These are phyloP conservation scores for Colletotrichum tofieldiae DNA, from an alignment of 2,329 filamentous ascomycete species.

Conservation along the genomic window DNA sequence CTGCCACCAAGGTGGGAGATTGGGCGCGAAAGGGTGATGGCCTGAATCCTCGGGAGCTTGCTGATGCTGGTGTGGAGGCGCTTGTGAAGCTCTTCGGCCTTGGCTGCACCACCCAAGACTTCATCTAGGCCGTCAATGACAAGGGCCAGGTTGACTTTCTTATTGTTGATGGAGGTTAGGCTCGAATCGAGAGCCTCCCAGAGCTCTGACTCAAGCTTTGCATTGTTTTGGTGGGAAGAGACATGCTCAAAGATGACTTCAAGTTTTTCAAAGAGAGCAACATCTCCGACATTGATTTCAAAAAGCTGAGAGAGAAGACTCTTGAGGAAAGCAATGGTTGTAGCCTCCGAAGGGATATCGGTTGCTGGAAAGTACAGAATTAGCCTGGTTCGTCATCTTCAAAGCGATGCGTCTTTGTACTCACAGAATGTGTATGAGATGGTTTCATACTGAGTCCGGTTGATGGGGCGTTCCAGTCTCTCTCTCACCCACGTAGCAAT, in stretches of 20 bases:
- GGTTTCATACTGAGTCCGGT: constrained; percentile 53
- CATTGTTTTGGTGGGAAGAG: constrained; percentile 44
- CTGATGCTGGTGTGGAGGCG: constrained; percentile 50
- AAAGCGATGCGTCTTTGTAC: constrained; percentile 28
- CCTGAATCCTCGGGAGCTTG: constrained; percentile 48
- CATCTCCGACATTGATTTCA: constrained; percentile 56
- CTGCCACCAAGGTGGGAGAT: constrained; percentile 50
- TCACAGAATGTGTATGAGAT: constrained; percentile 57
- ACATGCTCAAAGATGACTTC: constrained; percentile 48
- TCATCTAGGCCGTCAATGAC: constrained; percentile 58
- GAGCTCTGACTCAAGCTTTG: constrained; percentile 50
- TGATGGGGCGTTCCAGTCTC: constrained; percentile 55
- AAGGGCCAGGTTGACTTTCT: constrained; percentile 50
- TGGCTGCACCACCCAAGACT: constrained; percentile 47
- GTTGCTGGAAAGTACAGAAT: constrained; percentile 34
- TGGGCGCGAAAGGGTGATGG: constrained; percentile 55
- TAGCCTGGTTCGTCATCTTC: no score
- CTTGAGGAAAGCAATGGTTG: constrained; percentile 53
- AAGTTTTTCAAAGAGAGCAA: constrained; percentile 53
- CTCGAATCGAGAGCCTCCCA: constrained; percentile 55
- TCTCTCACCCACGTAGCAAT: constrained; percentile 59
- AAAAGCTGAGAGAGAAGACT: constrained; percentile 56
- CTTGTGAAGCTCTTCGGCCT: constrained; percentile 50
- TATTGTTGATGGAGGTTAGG: constrained; percentile 50
- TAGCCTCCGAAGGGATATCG: constrained; percentile 52